Base-by-base conservation (phyloP, 257 asterid genomes). In the Solanum chiquidenum region DNA sequence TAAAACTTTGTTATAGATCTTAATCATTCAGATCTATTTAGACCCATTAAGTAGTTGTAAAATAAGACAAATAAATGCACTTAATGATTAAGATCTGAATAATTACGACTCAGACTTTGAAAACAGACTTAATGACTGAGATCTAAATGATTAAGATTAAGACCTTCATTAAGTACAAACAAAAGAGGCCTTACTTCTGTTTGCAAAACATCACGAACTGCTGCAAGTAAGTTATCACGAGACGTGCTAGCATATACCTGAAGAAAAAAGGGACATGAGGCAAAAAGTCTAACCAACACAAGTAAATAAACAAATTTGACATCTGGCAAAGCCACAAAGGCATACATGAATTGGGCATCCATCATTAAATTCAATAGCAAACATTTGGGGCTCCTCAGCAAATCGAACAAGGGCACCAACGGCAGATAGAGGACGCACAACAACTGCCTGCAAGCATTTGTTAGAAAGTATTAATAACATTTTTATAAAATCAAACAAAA, bases 301-400 rank as follows among this genome's bases (percentile, higher is more conserved):
- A 60, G 90, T 86, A 27, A 89, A 88, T 33, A 86, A 88, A 37
- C 77, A n/a, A 80, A 76, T 44, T 84, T 37, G 71, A 55, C 58
- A 88, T 42, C 34, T 86, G 80, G 83, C 73, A 74, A 49, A 84
- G 86, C 83, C 68, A 91, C 86, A 87, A 87, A 82, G 42, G 86
- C 98, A 91, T 93, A 97, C 99, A 74, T 95, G 98, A 87, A 95
- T 94, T 76, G 99, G 99, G 88, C 99, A 95, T 88, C 99, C 99
- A 92, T 97, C 99, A 91, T 92, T 94, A 91, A 94, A 97, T 91
- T 97, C 99, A 90, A 97, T 90, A 89, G 99, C 99, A 88, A 97
- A 97, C 99, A 95, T 94, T 93, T 97, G 99, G 86, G 99, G 99
- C 96, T 97, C 99, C 96, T 97, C 99, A 76, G 98, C 95, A 92